phyloP scores from a whole-genome alignment of 2,329 filamentous ascomycete species.

The Sphaceloma murrayae region DNA sequence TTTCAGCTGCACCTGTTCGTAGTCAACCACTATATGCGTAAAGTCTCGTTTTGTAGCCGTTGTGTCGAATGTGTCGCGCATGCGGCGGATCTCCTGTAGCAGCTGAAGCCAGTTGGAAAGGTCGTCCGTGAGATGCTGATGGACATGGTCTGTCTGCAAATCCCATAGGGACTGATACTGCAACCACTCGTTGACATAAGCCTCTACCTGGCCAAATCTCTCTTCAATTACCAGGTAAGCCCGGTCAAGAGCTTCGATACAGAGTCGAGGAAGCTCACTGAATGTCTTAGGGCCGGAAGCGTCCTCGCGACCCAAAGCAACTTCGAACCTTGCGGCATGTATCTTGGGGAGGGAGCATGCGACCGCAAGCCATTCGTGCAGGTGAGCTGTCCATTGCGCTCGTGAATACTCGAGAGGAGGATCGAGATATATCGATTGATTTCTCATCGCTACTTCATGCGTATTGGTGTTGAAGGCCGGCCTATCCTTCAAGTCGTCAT shows the following conservation, averaged over 20 bases:
- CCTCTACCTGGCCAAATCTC: constrained; percentile 67
- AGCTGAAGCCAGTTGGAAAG: constrained; percentile 88
- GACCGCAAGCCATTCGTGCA: constrained; percentile 87
- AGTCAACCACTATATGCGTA: constrained; percentile 90
- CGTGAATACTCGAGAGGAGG: constrained; percentile 85
- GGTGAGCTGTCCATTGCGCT: constrained; percentile 84
- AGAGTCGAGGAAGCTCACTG: constrained; percentile 72
- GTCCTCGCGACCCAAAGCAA: constrained; percentile 55
- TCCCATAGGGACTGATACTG: constrained; percentile 99
- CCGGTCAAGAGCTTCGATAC: constrained; percentile 65
- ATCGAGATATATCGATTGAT: constrained; percentile 93
- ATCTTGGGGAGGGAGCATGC: constrained; percentile 90
- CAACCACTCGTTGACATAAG: constrained; percentile 94
- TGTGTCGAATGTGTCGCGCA: constrained; percentile 91
- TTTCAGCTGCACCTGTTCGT: constrained; percentile 96
- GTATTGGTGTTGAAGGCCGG: constrained; percentile 65
- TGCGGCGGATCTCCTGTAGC: constrained; percentile 94
- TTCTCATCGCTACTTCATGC: constrained; percentile 94
- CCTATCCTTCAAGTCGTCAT: constrained; percentile 39
- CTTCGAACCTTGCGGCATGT: constrained; percentile 90
- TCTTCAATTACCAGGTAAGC: constrained; percentile 78
- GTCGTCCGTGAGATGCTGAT: constrained; percentile 82
- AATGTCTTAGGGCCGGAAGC: constrained; percentile 63
- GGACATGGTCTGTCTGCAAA: constrained; percentile 89
- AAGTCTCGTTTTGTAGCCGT: constrained; percentile 89